Evolutionary conservation across 2,329 filamentous ascomycete species (phyloP), one percentile per base, ranked within the genome.

Genomic region (Cladobotryum mycophilum): DNA sequence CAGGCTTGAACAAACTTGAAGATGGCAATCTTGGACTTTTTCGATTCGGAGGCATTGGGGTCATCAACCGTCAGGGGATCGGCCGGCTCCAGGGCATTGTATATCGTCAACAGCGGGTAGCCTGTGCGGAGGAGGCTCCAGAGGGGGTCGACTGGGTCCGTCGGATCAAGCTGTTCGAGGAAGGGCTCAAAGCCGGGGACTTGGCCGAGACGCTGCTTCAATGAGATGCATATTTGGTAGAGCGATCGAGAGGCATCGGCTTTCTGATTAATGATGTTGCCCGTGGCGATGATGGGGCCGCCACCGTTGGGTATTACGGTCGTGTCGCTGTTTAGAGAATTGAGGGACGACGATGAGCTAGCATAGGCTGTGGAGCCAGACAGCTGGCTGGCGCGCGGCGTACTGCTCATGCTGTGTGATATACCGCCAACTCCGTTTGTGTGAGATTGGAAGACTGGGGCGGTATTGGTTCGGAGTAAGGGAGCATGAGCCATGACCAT

Each of bases 211-310:
- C 93, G 84, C 70, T 86, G 84, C 66, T 88, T 89, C 54, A 97
- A 76, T 48, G 85, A 84, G 58, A 95, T 80, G 67, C 93, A 97
- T 68, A 95, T 96, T 70, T 97, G 92, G 70, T 96, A 99, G 20
- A 99, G 81, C 11, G 91, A 96, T 53, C 86, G 81, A 50, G 88
- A 89, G 58, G 93, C 91, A 67, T 96, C 91, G 66, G 91, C 93
- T 67, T 89, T 88, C 70, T 92, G 88, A 72, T 99, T 99, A 76
- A 99, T 96, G 67, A 99, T 95, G 69, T 96, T 96, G 67, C 88
- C 81, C 53, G 87, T 89, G 54, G 90, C 87, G 61, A 89, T 74
- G 55, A 91, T 80, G 53, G 81, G 81, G 42, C 82, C 82, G 42
- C 82, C 82, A 53, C 76, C 69, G 53, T 69, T 80, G 43, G 76